Evolutionary conservation across 352 stramenopile species (phyloP), one percentile per base, ranked within the genome.

Genomic region (Saprolegnia diclina): DNA sequence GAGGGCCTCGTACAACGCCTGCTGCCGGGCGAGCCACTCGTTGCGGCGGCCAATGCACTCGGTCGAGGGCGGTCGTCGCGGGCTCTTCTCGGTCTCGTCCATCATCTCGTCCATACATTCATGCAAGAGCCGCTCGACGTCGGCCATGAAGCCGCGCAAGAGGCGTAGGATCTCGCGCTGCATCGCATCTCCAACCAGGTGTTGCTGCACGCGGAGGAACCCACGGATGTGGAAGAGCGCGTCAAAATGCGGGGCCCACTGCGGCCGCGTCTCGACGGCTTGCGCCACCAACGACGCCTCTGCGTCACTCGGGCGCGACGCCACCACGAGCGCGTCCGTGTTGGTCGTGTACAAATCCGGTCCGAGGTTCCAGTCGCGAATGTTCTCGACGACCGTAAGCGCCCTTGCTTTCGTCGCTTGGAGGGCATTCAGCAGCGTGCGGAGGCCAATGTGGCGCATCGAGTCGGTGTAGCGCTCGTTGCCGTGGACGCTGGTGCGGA

Each of bases 151-250:
- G 19, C 24, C 19, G 11, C 59, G 59, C 32, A 66, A 22, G 3
- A 66, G 21, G 4, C 59, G 59, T 10, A 66, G 24, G 22, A 66
- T 45, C 56, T 66, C 59, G 19, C 59, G 40, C 59, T 66, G 59
- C 24, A 66, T 24, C 11, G 40, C 59, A 56, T 66, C 59, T 0
- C 59, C 59, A 4, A 66, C 59, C 7, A 66, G 59, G 13, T 66
- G 32, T 24, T 53, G 32, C 32, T 66, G 59, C 35, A 66, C 59
- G 24, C 19, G 24, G 0, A 66, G 59, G 32, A 40, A 66, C 21
- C 59, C 59, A 21, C 59, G 59, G 18, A 45, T 56, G 14, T 66
- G 24, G n/a, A 66, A 54, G n/a, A 56, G n/a, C n/a, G 35, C 14
- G 4, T 66, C 59, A 29, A 66, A 45, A 22, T 66, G 40, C 5